Evolutionary conservation across 371 early-diverging fungal genomes (phyloP).

Genomic region (Smittium mucronatum): DNA sequence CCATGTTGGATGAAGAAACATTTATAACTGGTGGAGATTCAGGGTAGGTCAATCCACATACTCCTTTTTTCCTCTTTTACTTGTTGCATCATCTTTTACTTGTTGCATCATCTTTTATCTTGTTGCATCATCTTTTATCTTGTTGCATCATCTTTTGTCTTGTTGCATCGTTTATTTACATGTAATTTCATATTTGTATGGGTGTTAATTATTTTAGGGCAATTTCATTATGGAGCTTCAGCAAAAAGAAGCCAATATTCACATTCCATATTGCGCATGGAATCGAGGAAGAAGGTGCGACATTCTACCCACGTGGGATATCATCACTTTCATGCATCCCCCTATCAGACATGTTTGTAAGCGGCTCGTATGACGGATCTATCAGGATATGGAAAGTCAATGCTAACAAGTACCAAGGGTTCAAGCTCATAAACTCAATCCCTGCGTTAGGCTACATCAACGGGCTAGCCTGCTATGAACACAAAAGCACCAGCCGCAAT

Average conservation of each 20-base stretch:
- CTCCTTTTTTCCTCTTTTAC: background rate
- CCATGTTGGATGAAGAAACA: slow-evolving; percentile 78
- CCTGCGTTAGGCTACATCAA: slow-evolving; percentile 28
- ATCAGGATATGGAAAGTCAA: slow-evolving; percentile 77
- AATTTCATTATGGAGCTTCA: slow-evolving; percentile 80
- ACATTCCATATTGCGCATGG: slow-evolving; percentile 70
- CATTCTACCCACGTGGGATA: slow-evolving; percentile 58
- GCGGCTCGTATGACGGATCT: slow-evolving; percentile 83
- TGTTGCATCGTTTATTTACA: background rate
- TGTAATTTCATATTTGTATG: background rate
- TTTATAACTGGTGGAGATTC: slow-evolving; percentile 81
- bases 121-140: too few relatives aligned
- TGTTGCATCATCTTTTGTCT: background rate
- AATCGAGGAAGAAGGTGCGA: slow-evolving; percentile 30
- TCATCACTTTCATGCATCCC: slow-evolving; percentile 65
- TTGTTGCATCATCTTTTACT: background rate
- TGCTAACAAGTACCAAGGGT: slow-evolving; percentile 44
- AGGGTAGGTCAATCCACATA: slow-evolving; percentile 12
- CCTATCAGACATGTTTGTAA: slow-evolving; percentile 78
- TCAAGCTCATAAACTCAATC: slow-evolving; percentile 44
- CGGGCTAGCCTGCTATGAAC: background rate
- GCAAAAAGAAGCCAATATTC: slow-evolving; percentile 80
- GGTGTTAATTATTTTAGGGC: slow-evolving; percentile 39
- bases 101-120: background rate
- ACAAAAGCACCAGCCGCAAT: slow-evolving; percentile 25